A percentile compares a stretch with the other conserved stretches of the same genome.
These are phyloP conservation scores for Scleroderma bovista DNA, from an alignment of 768 basidiomycete genomes.

Conservation along the genomic window DNA sequence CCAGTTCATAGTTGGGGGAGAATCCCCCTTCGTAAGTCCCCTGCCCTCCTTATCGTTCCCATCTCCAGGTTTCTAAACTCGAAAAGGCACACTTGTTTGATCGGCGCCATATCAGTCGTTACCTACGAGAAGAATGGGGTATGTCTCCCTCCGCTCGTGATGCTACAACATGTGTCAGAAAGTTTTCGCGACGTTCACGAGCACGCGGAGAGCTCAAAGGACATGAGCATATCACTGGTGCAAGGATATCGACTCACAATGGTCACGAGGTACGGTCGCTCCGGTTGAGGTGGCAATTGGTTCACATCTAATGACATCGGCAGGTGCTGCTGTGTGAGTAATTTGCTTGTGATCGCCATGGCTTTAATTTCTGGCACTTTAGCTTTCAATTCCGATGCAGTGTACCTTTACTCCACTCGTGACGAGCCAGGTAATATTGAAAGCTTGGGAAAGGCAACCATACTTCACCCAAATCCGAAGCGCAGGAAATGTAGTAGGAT, in stretches of 20 bases:
- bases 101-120: conserved; percentile 62
- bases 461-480: conserved; percentile 29
- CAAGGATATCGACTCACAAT: conserved; percentile 62
- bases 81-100: conserved; percentile 56
- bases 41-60: not conserved
- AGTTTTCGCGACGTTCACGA: conserved; percentile 54
- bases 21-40: conserved; percentile 62
- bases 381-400: conserved; percentile 72
- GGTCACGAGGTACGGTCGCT: conserved; percentile 60
- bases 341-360: not conserved
- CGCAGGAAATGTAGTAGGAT: conserved; percentile 4
- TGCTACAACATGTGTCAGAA: conserved; percentile 74
- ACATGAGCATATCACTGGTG: conserved; percentile 68
- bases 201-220: conserved; percentile 31
- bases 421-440: conserved; percentile 44
- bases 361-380: conserved; percentile 7
- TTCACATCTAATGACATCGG: conserved; percentile 8
- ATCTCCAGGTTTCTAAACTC: not conserved
- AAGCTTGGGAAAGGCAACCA: conserved; percentile 16
- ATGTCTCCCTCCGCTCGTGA: conserved; percentile 40
- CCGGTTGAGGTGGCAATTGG: not conserved
- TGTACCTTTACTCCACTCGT: conserved; percentile 68
- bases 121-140: conserved; percentile 68
- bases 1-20: conserved; percentile 81
- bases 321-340: conserved; percentile 63